These are phyloP conservation scores for Penicillium sp. DNA, from an alignment of 2,329 filamentous ascomycete species.

Conservation along the genomic window DNA sequence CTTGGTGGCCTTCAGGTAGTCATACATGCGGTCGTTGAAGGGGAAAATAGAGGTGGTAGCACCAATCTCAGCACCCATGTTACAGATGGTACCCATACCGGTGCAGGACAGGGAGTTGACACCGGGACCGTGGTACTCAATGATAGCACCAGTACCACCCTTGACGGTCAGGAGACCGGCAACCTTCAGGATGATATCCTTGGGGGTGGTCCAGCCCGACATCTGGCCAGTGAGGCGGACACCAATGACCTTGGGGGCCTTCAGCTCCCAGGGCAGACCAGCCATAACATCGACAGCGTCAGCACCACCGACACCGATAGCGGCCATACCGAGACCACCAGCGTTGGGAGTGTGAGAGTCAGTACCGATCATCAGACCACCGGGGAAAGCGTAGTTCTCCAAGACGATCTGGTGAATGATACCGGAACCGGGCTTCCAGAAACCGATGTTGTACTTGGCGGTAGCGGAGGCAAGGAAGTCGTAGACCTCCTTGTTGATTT, in stretches of 20 bases:
- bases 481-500: conserved; percentile 99
- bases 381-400: conserved; percentile 99
- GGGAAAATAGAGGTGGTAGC: conserved; percentile 97
- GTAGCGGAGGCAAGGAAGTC: conserved; percentile 93
- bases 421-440: conserved; percentile 98
- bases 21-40: conserved; percentile 79
- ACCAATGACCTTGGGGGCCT: conserved; percentile 76
- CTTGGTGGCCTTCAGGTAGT: conserved; percentile 85
- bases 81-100: conserved; percentile 88
- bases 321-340: conserved; percentile 89
- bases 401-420: conserved; percentile 99
- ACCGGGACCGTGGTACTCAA: conserved; percentile 91
- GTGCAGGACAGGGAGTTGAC: conserved; percentile 88
- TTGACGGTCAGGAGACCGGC: conserved; percentile 89
- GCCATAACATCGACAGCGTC: conserved; percentile 97
- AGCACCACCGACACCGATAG: conserved; percentile 95
- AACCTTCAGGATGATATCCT: conserved; percentile 90
- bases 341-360: conserved; percentile 98
- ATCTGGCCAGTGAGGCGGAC: conserved; percentile 64
- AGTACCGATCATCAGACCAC: conserved; percentile 95
- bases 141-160: conserved; percentile 90
- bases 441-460: conserved; percentile 99
- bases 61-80: conserved; percentile 88
- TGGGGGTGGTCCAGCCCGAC: conserved; percentile 88
- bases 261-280: conserved; percentile 95